Evolutionary conservation across 1,139 yeast genomes (phyloP).

Genomic region (Candida tropicalis): DNA sequence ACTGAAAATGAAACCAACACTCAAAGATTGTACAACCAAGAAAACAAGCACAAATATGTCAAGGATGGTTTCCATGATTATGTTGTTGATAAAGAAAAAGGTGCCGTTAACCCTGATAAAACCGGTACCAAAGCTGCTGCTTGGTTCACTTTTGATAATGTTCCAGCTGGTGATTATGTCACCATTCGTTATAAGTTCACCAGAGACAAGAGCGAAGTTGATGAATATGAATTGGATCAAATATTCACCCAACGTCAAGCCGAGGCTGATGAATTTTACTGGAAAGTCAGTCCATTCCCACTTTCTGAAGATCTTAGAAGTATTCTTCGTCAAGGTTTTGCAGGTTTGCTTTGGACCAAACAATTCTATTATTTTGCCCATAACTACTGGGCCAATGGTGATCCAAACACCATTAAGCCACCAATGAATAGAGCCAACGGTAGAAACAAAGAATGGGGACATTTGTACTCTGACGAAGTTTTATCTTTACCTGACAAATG

Average conservation of each 20-base stretch:
- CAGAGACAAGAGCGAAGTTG: conserved; percentile 51
- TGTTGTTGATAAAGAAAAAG: conserved; percentile 61
- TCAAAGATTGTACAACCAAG: conserved; percentile 63
- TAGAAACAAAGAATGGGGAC: conserved; percentile 88
- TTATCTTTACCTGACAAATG: conserved; percentile 93
- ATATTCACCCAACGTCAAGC: conserved; percentile 75
- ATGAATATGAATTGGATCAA: conserved; percentile 77
- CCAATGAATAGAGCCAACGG: conserved; percentile 81
- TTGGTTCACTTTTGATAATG: conserved; percentile 78
- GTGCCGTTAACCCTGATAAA: conserved; percentile 53
- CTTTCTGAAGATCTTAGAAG: conserved; percentile 79
- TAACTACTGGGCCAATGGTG: conserved; percentile 88
- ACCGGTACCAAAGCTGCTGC: conserved; percentile 68
- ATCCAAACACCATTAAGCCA: conserved; percentile 75
- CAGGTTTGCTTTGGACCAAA: conserved; percentile 93
- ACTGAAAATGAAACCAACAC: conserved; percentile 91
- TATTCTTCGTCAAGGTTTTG: conserved; percentile 92
- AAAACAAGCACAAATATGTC: conserved; percentile 58
- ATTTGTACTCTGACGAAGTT: conserved; percentile 85
- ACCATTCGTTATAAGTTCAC: conserved; percentile 82
- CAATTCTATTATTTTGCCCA: conserved; percentile 90
- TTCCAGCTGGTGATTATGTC: conserved; percentile 88
- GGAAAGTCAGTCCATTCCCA: conserved; percentile 87
- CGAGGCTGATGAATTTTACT: conserved; percentile 94
- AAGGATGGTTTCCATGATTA: conserved; percentile 93